A percentile compares a stretch with the other conserved stretches of the same genome.
These are phyloP conservation scores for Paraphaeosphaeria sporulosa DNA, from an alignment of 2,329 filamentous ascomycete genomes.

Conservation along the genomic window DNA sequence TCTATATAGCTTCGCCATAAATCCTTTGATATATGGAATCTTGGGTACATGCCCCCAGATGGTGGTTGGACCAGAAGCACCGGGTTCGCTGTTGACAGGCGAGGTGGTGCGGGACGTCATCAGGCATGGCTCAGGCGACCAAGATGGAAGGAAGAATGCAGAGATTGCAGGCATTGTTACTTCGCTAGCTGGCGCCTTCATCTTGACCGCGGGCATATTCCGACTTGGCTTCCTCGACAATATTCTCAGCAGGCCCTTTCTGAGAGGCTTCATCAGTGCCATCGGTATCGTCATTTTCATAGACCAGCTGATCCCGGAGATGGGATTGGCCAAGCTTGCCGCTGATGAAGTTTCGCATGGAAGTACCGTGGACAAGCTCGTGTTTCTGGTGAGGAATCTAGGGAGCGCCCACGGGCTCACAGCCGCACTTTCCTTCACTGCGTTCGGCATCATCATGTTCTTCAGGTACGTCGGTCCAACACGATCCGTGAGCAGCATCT, in stretches of 20 bases:
- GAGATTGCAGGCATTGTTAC: slow-evolving; percentile 87
- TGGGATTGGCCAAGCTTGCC: slow-evolving; percentile 75
- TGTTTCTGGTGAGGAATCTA: slow-evolving; percentile 76
- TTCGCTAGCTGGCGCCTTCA: slow-evolving; percentile 85
- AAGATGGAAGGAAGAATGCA: slow-evolving; percentile 76
- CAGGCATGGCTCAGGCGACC: slow-evolving; percentile 69
- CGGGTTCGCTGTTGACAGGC: slow-evolving; percentile 88
- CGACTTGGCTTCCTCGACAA: slow-evolving; percentile 93
- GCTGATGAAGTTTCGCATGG: slow-evolving; percentile 78
- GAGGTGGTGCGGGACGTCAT: slow-evolving; percentile 83
- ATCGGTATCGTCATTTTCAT: slow-evolving; percentile 97
- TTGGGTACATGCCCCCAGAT: slow-evolving; percentile 92
- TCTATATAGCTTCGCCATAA: slow-evolving; percentile 92
- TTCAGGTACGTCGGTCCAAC: slow-evolving; percentile 66
- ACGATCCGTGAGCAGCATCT: slow-evolving; percentile 12
- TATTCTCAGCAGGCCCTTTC: slow-evolving; percentile 88
- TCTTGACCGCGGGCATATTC: slow-evolving; percentile 84
- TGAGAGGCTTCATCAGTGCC: slow-evolving; percentile 95
- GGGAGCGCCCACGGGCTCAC: slow-evolving; percentile 76
- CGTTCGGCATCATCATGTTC: slow-evolving; percentile 90
- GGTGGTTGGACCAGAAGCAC: slow-evolving; percentile 93
- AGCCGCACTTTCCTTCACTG: slow-evolving; percentile 75
- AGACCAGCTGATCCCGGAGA: slow-evolving; percentile 90
- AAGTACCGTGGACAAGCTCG: slow-evolving; percentile 84
- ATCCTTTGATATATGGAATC: slow-evolving; percentile 88